Percentiles rank a stretch among this genome's conserved stretches.
phyloP scores from a whole-genome alignment of 2,329 filamentous ascomycete species.

The Sclerotinia trifoliorum region DNA sequence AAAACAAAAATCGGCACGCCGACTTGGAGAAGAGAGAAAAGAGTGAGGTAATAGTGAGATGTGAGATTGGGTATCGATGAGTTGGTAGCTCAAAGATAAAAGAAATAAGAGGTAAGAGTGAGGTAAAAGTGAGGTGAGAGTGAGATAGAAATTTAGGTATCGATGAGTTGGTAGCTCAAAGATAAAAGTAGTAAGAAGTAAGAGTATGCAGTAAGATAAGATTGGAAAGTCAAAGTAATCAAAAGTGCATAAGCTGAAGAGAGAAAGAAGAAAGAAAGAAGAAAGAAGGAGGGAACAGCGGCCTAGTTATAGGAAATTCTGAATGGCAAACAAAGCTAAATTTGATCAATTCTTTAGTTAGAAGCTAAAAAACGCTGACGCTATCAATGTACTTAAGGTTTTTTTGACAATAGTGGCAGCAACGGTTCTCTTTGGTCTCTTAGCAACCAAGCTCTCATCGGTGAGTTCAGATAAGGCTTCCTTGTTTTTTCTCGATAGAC shows the following conservation, averaged over 20 bases:
- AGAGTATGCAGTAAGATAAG: slow-evolving; percentile 7
- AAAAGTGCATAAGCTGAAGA: slow-evolving; percentile 2
- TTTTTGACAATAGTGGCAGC: neutral
- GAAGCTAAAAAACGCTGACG: neutral
- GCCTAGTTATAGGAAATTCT: neutral
- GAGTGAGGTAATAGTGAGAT: neutral
- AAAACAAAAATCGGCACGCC: slow-evolving; percentile 21
- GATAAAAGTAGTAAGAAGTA: slow-evolving; percentile 9
- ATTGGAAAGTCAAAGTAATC: slow-evolving; percentile 3
- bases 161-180: slow-evolving; percentile 22
- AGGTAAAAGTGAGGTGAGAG: neutral
- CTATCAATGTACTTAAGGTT: neutral
- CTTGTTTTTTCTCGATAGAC: neutral
- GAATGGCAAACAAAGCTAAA: neutral
- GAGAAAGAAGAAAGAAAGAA: neutral
- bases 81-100: slow-evolving; percentile 13
- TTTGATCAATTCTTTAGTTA: neutral
- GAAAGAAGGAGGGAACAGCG: neutral
- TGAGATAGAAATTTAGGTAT: neutral
- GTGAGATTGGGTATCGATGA: slow-evolving; percentile 1
- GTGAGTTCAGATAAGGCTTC: neutral
- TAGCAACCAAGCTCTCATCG: neutral
- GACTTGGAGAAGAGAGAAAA: neutral
- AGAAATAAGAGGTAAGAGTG: too few relatives aligned
- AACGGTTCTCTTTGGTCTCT: neutral